Evolutionary conservation across 345 rosid species (phyloP), one percentile per base, ranked within the genome.

Genomic region (Moringa oleifera): DNA sequence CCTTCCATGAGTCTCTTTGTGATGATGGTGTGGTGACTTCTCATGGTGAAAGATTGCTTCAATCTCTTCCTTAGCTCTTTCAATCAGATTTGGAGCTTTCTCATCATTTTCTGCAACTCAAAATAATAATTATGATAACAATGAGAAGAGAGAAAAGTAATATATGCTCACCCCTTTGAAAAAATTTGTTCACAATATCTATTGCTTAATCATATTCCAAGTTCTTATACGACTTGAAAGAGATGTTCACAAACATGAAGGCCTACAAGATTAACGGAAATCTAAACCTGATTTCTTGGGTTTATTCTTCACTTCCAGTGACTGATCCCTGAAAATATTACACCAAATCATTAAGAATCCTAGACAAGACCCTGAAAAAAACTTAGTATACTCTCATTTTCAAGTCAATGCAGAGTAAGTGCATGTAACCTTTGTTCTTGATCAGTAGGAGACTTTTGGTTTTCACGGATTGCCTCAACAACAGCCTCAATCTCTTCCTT

Each of bases 401-500:
- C 18, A 10, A 12, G 49, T 12, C 36, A 61, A 59, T 36, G 41
- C 25, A 63, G 24, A 62, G 20, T 25, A 0, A 53, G 19, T 49
- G 51, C 49, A 57, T 46, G 23, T 1, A 69, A 87, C 80, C 75
- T 62, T 63, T 69, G 68, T 23, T 33, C 71, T 22, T 66, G 67
- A 63, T 49, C 46, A 64, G 57, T 23, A 7, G 55, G 71, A 54
- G 72, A 61, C 16, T 68, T 73, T 63, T 65, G 59, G 57, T 74
- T 68, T 22, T 57, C 64, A 69, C 83, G 80, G 61, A 82, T 61
- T 13, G 78, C 59, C 2, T 83, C 81, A 66, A 76, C 65, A 51
- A 84, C 74, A 54, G 93, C 88, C 45, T 86, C 84, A 22, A 81
- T 68, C 80, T 85, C 90, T 57, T 87, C 90, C 78, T 82, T 79